These are phyloP conservation scores for Fusarium marasasianum DNA, from an alignment of 2,329 filamentous ascomycete genomes.

Conservation along the genomic window DNA sequence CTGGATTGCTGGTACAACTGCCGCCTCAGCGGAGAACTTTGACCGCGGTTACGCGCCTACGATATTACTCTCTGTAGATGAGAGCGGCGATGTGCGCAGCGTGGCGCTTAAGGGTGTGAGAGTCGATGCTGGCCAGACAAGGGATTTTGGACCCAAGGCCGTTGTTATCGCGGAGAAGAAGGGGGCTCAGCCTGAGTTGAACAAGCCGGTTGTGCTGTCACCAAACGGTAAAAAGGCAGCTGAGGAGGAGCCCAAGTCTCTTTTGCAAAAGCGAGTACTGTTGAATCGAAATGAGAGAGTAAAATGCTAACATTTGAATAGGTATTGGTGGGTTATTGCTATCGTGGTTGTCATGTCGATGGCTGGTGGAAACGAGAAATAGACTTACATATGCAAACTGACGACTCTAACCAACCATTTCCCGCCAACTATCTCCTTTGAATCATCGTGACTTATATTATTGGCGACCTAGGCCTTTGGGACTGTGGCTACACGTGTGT, in stretches of 20 bases:
- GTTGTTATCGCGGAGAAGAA: conserved; percentile 57
- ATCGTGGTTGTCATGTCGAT: conserved; percentile 63
- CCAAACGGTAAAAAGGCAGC: conserved; percentile 68
- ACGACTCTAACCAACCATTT: conserved; percentile 1
- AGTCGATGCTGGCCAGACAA: conserved; percentile 71
- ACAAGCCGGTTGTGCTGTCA: conserved; percentile 70
- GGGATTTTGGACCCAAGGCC: conserved; percentile 71
- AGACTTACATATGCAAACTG: conserved; percentile 39
- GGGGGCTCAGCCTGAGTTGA: conserved; percentile 68
- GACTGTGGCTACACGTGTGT: background rate
- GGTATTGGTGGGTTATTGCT: conserved; percentile 74
- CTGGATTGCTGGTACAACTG: conserved; percentile 66
- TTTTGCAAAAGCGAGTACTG: conserved; percentile 70
- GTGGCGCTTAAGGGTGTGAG: conserved; percentile 63
- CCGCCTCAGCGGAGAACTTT: conserved; percentile 66
- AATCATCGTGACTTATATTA: background rate
- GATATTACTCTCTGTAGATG: conserved; percentile 62
- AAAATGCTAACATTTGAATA: conserved; percentile 51
- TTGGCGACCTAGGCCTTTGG: background rate
- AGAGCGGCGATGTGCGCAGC: conserved; percentile 57
- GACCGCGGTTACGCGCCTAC: conserved; percentile 68
- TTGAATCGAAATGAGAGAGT: background rate
- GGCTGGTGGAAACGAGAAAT: conserved; percentile 64
- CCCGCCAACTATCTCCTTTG: background rate
- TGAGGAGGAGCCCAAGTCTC: conserved; percentile 67